phyloP scores from a whole-genome alignment of 306 rosid species.

The Gleditsia sinensis region DNA sequence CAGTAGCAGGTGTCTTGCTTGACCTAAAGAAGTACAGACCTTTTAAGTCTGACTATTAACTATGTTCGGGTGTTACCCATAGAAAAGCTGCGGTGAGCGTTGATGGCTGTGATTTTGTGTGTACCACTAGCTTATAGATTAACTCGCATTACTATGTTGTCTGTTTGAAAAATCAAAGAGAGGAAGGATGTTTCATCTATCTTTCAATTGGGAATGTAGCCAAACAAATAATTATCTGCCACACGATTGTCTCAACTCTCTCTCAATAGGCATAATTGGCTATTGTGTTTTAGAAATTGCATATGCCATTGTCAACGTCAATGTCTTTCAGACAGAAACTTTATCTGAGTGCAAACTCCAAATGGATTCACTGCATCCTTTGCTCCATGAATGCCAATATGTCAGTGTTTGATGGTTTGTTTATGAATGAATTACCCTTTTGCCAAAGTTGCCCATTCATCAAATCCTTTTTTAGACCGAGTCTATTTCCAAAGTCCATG shows the following conservation, averaged over 20 bases:
- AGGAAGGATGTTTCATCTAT: not conserved
- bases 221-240: not conserved
- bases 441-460: no score
- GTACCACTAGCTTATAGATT: slow-evolving; percentile 10
- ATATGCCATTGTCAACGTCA: not conserved
- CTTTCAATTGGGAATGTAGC: not conserved
- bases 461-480: no score
- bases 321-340: no score
- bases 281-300: no score
- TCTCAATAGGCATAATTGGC: no score
- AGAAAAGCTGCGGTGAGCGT: no score
- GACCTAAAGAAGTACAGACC: slow-evolving; percentile 63
- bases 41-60: slow-evolving; percentile 48
- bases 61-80: not conserved
- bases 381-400: not conserved
- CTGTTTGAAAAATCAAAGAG: slow-evolving; percentile 14
- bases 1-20: slow-evolving; percentile 65
- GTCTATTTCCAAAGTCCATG: no score
- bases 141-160: not conserved
- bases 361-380: no score
- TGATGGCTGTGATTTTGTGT: slow-evolving; percentile 2
- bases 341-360: no score
- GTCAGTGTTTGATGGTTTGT: no score
- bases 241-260: not conserved
- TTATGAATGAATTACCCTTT: no score